phyloP scores from a whole-genome alignment of 208 protist species.

The Acanthamoeba royreba region DNA sequence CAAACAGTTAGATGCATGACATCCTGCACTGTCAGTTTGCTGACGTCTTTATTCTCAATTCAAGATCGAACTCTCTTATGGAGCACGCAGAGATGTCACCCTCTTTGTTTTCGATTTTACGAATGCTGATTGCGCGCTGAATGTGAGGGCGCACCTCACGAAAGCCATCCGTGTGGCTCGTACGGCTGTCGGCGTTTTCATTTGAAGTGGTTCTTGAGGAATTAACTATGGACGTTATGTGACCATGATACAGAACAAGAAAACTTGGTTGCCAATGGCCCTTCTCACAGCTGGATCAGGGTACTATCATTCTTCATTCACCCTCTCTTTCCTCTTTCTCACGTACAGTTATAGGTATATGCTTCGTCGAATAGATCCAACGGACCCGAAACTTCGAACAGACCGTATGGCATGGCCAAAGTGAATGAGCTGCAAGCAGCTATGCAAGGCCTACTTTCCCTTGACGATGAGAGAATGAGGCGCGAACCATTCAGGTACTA shows the following conservation, averaged over 20 bases:
- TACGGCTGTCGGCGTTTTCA: no score
- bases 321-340: not conserved
- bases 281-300: not conserved
- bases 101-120: not conserved
- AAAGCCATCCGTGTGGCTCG: conserved; percentile 14
- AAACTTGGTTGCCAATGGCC: not conserved
- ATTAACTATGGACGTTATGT: no score
- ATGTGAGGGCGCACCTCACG: conserved; percentile 1
- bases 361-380: no score
- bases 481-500: not conserved
- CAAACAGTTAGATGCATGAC: no score
- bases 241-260: no score
- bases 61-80: not conserved
- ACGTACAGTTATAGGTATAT: no score
- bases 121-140: not conserved
- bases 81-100: not conserved
- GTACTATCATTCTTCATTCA: no score
- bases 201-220: not conserved
- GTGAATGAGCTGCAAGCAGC: not conserved
- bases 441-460: not conserved
- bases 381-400: no score
- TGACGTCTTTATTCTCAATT: no score
- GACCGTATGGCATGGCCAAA: not conserved
- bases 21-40: no score
- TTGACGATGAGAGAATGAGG: not conserved